Base-by-base conservation (phyloP, 208 protist species). In the Leishmania gerbilli region DNA sequence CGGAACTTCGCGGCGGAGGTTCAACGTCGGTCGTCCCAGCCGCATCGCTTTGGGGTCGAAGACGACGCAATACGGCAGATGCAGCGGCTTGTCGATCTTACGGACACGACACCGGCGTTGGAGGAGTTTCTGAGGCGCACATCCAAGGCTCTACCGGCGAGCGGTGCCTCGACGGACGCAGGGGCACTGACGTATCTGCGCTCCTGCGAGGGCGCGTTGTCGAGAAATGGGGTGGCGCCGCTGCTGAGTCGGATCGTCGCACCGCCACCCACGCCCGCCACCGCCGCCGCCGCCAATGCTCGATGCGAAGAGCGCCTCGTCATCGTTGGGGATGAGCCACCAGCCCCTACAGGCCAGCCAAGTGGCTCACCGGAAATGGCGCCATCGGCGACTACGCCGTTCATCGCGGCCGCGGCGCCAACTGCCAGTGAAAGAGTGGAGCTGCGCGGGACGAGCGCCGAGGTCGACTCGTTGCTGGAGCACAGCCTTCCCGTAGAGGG, bases 1-100 rank as follows among this genome's bases (percentile, higher is more conserved):
- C 85, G 76, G 34, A 77, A 88, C 60, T 91, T 94, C 65, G 84
- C 89, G 45, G 83, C 83, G 0, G 86, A 93, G 45, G 87, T 93
- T 74, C 82, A 86, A 60, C 76, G 88, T 40, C 83, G 87, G 42
- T 84, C 83, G 17, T 84, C 84, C 31, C 65, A 79, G 7, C 71
- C 77, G 60, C 74, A 83, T 45, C 76, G 74, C 62, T 88, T 87
- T 67, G 79, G 60, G 37, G 83, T 67, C 19, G 87, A 93, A 45
- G 89, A 93, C 60, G 82, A 90, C 58, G 87, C 87, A 6, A 67
- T 88, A 69, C 76, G 81, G 21, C 88, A 85, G 58, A 84, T 91
- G 83, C 87, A 89, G 83, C 78, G 84, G 42, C 80, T 88, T 49
- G 82, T 92, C 40, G 62, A 85, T n/a, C 34, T 88, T 0, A 79